Percentiles rank a stretch among this genome's conserved stretches.
Evolutionary conservation across 176 grass and related monocot genomes (phyloP).

Genomic region (Carex cristatella): DNA sequence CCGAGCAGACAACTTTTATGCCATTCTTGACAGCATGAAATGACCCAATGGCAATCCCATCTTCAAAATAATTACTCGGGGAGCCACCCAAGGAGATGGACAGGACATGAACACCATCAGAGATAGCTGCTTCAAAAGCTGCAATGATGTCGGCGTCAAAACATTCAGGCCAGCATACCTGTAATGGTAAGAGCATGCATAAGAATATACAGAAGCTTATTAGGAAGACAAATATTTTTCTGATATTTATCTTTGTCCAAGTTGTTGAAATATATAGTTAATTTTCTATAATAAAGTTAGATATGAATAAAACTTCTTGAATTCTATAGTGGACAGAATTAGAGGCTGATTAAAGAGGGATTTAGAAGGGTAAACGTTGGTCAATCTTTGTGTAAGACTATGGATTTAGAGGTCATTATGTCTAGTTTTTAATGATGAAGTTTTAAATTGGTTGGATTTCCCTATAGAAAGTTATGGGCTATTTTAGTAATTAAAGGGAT

Average conservation of each 20-base stretch:
- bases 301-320: too few relatives aligned
- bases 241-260: not conserved
- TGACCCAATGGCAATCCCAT: constrained; percentile 48
- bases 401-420: too few relatives aligned
- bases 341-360: too few relatives aligned
- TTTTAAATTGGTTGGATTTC: too few relatives aligned
- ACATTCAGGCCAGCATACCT: constrained; percentile 58
- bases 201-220: not conserved
- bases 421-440: too few relatives aligned
- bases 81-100: not conserved
- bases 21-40: constrained; percentile 60
- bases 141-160: constrained; percentile 52
- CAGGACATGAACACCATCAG: constrained; percentile 65
- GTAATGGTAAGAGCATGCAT: not conserved
- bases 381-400: too few relatives aligned
- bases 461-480: too few relatives aligned
- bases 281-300: too few relatives aligned
- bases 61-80: constrained; percentile 12
- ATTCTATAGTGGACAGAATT: too few relatives aligned
- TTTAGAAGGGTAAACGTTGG: too few relatives aligned
- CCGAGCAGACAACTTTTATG: constrained; percentile 59
- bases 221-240: not conserved
- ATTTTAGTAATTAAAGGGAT: too few relatives aligned
- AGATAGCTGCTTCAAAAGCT: constrained; percentile 66
- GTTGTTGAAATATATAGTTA: too few relatives aligned